These are phyloP conservation scores for Penicillium malachiteum DNA, from an alignment of 495 filamentous ascomycete genomes.

Conservation along the genomic window DNA sequence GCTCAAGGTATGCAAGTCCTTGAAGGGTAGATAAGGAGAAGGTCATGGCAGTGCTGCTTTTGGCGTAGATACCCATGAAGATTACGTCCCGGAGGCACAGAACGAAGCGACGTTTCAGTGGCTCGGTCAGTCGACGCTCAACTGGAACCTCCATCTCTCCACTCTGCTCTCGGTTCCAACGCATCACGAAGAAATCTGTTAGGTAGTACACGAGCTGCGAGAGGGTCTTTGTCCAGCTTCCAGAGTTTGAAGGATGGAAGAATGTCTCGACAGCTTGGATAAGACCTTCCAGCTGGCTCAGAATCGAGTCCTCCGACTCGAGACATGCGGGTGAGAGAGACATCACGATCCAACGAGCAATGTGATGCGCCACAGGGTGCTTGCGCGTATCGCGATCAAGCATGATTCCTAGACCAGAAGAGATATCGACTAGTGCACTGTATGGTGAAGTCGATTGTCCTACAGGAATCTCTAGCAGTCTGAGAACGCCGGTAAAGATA, in stretches of 20 bases:
- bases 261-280: conserved; percentile 97
- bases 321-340: conserved; percentile 86
- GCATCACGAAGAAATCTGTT: conserved; percentile 94
- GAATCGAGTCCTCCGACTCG: conserved; percentile 71
- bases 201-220: conserved; percentile 91
- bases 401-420: conserved; percentile 76
- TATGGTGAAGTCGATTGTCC: conserved; percentile 95
- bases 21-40: conserved; percentile 89
- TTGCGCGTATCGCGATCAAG: conserved; percentile 91
- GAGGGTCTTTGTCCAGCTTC: conserved; percentile 85
- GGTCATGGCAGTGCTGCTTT: conserved; percentile 85
- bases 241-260: conserved; percentile 97
- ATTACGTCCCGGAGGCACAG: conserved; percentile 86
- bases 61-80: conserved; percentile 98
- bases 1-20: conserved; percentile 84
- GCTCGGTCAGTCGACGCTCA: conserved; percentile 74
- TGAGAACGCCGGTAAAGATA: conserved; percentile 87
- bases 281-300: conserved; percentile 85
- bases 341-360: conserved; percentile 94
- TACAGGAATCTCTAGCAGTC: conserved; percentile 92
- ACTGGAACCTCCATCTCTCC: conserved; percentile 83
- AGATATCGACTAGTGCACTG: conserved; percentile 73
- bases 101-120: conserved; percentile 86
- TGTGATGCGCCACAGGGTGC: conserved; percentile 85
- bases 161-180: conserved; percentile 92